Conservation (phyloP, 2,329 filamentous ascomycete genomes). For the Pseudocercospora fijiensis region DNA sequence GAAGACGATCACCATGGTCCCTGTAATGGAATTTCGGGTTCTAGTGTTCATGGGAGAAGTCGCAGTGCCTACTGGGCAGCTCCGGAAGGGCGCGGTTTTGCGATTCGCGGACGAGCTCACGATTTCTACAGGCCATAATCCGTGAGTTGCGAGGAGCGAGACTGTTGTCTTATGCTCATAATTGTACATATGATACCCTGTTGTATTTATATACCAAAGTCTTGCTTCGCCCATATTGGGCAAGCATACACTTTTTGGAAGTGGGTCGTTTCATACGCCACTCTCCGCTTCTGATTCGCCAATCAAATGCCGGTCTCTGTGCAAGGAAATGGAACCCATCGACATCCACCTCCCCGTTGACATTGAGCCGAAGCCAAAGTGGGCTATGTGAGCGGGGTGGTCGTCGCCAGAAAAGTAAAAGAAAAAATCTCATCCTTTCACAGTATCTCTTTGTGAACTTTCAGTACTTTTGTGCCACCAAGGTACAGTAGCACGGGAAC, state of each 20-base stretch:
- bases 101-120: background rate
- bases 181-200: background rate
- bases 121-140: background rate
- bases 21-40: background rate
- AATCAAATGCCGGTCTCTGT: constrained; percentile 1
- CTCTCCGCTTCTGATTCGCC: constrained; percentile 3
- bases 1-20: background rate
- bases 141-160: background rate
- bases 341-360: constrained; percentile 2
- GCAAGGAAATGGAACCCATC: background rate
- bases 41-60: background rate
- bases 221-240: background rate
- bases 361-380: constrained; percentile 5
- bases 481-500: background rate
- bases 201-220: background rate
- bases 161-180: background rate
- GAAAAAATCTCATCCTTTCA: background rate
- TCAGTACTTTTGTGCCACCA: background rate
- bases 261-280: background rate
- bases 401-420: background rate
- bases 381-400: background rate
- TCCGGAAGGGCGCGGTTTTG: background rate
- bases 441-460: background rate
- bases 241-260: background rate
- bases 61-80: background rate